Conservation (phyloP, 106 monocot genomes). For the Xerophyta viscosa region DNA sequence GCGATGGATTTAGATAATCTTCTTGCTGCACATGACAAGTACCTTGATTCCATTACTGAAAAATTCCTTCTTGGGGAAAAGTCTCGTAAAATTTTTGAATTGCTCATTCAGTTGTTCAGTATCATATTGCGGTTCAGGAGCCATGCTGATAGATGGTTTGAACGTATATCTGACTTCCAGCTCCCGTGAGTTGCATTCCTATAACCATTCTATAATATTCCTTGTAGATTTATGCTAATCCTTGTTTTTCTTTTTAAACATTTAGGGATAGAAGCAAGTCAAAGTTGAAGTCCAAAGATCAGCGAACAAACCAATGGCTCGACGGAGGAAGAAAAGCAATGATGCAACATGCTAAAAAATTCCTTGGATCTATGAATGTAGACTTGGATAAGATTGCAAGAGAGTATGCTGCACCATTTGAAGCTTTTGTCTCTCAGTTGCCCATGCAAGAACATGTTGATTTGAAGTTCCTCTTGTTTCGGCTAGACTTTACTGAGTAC, state of each 20-base stretch:
- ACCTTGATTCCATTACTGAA: constrained; percentile 73
- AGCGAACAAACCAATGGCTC: constrained; percentile 18
- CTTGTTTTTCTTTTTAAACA: too few relatives aligned
- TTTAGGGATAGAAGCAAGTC: constrained; percentile 51
- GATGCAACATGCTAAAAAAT: constrained; percentile 54
- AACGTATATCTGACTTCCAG: constrained; percentile 77
- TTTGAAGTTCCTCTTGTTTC: constrained; percentile 87
- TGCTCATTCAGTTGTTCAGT: constrained; percentile 68
- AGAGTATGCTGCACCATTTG: constrained; percentile 78
- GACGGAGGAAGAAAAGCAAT: constrained; percentile 53
- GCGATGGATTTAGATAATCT: constrained; percentile 92
- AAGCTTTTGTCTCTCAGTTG: constrained; percentile 75
- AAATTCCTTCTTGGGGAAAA: constrained; percentile 93
- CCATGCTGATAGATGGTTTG: constrained; percentile 76
- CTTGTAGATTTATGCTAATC: background rate
- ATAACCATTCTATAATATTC: background rate
- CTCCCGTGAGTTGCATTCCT: constrained; percentile 32
- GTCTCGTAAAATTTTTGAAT: constrained; percentile 53
- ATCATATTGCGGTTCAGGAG: constrained; percentile 71
- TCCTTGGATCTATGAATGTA: constrained; percentile 64
- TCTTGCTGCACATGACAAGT: constrained; percentile 86
- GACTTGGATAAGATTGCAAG: constrained; percentile 70
- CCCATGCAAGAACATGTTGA: constrained; percentile 95
- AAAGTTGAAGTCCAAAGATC: constrained; percentile 37
- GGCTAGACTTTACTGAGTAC: constrained; percentile 93